Evolutionary conservation across 352 stramenopile genomes (phyloP), one percentile per base, ranked within the genome.

Genomic region (Globisporangium paroecandrum): DNA sequence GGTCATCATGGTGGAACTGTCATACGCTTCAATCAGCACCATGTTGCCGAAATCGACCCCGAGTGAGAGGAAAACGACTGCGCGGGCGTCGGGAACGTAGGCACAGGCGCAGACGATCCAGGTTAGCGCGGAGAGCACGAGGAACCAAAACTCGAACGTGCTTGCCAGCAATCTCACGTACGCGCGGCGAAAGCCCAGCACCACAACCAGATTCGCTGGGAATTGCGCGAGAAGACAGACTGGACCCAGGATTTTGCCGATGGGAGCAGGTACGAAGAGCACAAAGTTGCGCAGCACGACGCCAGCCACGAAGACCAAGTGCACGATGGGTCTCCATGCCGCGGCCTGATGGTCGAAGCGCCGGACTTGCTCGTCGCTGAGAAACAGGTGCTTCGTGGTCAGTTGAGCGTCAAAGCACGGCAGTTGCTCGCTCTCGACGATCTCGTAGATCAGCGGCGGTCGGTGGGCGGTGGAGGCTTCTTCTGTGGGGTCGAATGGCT

Each of bases 31-130:
- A 12, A 60, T 46, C 18, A 66, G 43, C 27, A 34, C 43, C 8
- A 57, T 43, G 20, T 27, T 66, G 32, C 58, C 41, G 46, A 46
- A 60, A 20, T 66, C 47, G n/a, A 66, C 27, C 20, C 47, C 54
- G 4, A 27, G n/a, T 29, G 38, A 47, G 2, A 20, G 12, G 18
- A 66, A 36, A 10, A 60, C 22, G 8, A 34, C 27, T 3, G 36
- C 25, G 47, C 60, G 60, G 1, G 2, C 29, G 4, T 66, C 29
- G 10, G 15, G 34, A 20, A 60, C 22, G 27, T 27, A 53, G 29
- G 24, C 2, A 20, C 15, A 27, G 2, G 53, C 29, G n/a, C 46
- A 49, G 3, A 53, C n/a, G 47, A 38, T 34, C 61, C 61, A 60
- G 20, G 47, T 18, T n/a, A 29, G 10, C 29, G 53, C 25, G 2